Conservation (phyloP, 306 rosid genomes). For the Prunus padus region DNA sequence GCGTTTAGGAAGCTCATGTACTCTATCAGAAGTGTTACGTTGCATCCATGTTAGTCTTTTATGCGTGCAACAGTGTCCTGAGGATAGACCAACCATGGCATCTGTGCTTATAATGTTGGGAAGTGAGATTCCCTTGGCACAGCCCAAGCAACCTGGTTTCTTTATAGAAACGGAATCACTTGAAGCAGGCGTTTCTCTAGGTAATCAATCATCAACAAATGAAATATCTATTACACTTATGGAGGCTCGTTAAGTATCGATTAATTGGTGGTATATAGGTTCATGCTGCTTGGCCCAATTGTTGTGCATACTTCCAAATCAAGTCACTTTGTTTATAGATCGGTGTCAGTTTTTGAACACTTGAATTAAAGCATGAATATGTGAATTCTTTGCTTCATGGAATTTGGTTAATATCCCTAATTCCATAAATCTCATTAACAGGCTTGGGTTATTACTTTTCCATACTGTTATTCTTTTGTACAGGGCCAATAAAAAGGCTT, state of each 20-base stretch:
- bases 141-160: constrained; percentile 40
- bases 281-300: background rate
- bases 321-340: no score
- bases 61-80: constrained; percentile 43
- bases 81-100: constrained; percentile 16
- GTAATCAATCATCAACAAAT: constrained; percentile 20
- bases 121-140: constrained; percentile 33
- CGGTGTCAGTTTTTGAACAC: no score
- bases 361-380: no score
- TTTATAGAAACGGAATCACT: constrained; percentile 13
- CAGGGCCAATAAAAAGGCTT: no score
- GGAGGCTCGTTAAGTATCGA: constrained; percentile 19
- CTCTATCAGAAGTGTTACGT: constrained; percentile 20
- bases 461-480: no score
- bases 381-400: no score
- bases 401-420: no score
- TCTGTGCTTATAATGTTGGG: constrained; percentile 42
- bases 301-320: background rate
- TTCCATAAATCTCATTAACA: no score
- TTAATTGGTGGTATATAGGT: no score
- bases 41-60: constrained; percentile 47
- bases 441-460: no score
- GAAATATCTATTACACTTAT: constrained; percentile 15
- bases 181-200: background rate
- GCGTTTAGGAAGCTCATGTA: constrained; percentile 9